Base-by-base conservation (phyloP, 1,139 yeast genomes). In the Hemisphaericaspora xylofermentans region DNA sequence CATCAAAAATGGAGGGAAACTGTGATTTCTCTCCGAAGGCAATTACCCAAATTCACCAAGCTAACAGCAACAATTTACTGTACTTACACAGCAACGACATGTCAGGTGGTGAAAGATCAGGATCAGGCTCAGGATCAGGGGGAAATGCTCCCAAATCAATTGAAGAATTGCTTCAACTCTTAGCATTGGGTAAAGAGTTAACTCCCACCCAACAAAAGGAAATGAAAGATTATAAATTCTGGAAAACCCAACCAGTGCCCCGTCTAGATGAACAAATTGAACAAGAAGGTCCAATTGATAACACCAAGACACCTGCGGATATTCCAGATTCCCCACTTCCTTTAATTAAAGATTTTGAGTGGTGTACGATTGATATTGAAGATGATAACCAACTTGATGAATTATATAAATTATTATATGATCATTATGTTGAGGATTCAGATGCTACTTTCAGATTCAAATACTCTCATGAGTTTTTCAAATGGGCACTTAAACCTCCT, bases 231-330 rank as follows among this genome's bases (percentile, higher is more conserved):
- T 88, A 91, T 70, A 88, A 88, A 66, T 93, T 93, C 65, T 93
- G 99, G 99, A 87, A 86, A 58, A 94, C 98, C 6, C 99, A 93
- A 63, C 98, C 98, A 0, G 98, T 94, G 15, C 78, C 91, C 4
- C 71, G 74, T 21, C 82, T 89, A 47, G 86, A 85, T 57, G 93
- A 83, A 54, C 60, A 69, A 41, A 71, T 87, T 36, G 74, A 69
- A 10, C 56, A 69, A 15, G 96, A 89, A 55, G 98, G 98, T 0
- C 95, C 96, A 14, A 88, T 93, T 52, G 95, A 89, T 51, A 49
- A 56, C 31, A 43, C 53, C 4, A 87, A 87, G 58, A 80, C 80
- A 0, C 82, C 91, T 2, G 85, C 64, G 3, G 91, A 89, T 45
- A 78, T 93, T 25, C 79, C 91, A 3, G 76, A 71, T 36, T 66